Evolutionary conservation across 1,139 yeast genomes (phyloP).

Genomic region (Lodderomyces theae): DNA sequence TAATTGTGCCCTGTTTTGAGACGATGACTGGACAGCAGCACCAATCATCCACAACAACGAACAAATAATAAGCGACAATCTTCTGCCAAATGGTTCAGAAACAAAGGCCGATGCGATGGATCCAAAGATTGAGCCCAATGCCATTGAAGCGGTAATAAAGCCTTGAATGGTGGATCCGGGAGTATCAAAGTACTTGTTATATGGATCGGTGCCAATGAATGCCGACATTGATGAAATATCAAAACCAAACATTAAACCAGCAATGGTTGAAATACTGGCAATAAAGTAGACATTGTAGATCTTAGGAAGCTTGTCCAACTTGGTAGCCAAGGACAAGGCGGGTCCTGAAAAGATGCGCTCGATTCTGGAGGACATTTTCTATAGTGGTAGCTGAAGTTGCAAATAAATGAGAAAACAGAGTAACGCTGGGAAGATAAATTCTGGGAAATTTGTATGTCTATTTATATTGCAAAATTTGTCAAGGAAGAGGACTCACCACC

Average conservation of each 20-base stretch:
- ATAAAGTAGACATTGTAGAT: constrained; percentile 42
- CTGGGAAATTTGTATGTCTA: not conserved
- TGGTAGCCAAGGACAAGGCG: constrained; percentile 30
- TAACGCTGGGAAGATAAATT: not conserved
- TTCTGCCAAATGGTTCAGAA: constrained; percentile 61
- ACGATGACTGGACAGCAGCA: constrained; percentile 46
- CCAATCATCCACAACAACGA: constrained; percentile 50
- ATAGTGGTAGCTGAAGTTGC: not conserved
- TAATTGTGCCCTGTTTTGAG: constrained; percentile 46
- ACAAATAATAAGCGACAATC: constrained; percentile 49
- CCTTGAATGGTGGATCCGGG: constrained; percentile 52
- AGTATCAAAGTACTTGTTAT: constrained; percentile 30
- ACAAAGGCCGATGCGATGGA: constrained; percentile 47
- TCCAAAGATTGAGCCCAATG: constrained; percentile 59
- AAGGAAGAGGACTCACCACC: too few species aligned
- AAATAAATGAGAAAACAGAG: not conserved
- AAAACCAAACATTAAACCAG: constrained; percentile 64
- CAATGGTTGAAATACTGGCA: constrained; percentile 48
- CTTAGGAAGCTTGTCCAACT: constrained; percentile 42
- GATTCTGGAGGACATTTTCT: constrained; percentile 13
- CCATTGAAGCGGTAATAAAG: constrained; percentile 59
- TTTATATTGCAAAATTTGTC: not conserved
- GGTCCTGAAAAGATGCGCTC: constrained; percentile 21
- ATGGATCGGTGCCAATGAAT: constrained; percentile 42
- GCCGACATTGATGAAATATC: constrained; percentile 70